These are phyloP conservation scores for Begonia masoniana DNA, from an alignment of 306 rosid genomes.

Conservation along the genomic window DNA sequence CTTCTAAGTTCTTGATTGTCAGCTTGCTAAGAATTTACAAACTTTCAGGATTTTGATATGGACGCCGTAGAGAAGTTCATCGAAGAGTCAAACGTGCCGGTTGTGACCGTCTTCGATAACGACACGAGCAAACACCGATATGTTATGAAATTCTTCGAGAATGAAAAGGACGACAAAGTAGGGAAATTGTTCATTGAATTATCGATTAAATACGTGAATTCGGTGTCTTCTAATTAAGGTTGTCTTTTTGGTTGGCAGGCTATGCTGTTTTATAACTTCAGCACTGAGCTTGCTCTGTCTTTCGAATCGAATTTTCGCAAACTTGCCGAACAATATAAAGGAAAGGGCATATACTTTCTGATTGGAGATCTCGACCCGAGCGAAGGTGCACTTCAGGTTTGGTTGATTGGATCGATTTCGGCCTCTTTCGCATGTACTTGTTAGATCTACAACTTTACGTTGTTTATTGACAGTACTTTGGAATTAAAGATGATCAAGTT, in stretches of 20 bases:
- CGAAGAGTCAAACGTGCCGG: slow-evolving; percentile 46
- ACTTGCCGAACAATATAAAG: slow-evolving; percentile 53
- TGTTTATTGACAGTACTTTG: slow-evolving; percentile 54
- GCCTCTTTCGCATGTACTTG: no score
- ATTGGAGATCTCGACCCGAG: slow-evolving; percentile 65
- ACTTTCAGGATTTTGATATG: slow-evolving; percentile 51
- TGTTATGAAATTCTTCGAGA: slow-evolving; percentile 57
- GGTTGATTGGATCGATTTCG: slow-evolving; percentile 12
- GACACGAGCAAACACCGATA: slow-evolving; percentile 62
- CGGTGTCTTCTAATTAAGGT: slow-evolving; percentile 7
- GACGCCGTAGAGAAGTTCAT: slow-evolving; percentile 66
- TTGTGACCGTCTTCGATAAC: slow-evolving; percentile 51
- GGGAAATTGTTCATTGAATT: not conserved
- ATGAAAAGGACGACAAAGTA: slow-evolving; percentile 44
- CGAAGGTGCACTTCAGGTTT: slow-evolving; percentile 82
- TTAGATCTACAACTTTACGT: not conserved
- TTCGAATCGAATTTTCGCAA: slow-evolving; percentile 55
- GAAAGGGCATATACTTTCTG: slow-evolving; percentile 59
- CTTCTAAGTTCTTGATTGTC: not conserved
- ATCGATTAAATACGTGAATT: no score
- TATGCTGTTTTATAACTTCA: slow-evolving; percentile 75
- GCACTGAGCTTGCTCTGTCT: slow-evolving; percentile 39
- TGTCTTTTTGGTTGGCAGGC: slow-evolving; percentile 39
- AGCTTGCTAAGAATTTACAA: slow-evolving; percentile 2
- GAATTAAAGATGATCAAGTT: slow-evolving; percentile 68